phyloP scores from a whole-genome alignment of 1,284 basidiomycete species.

The Cystobasidium pallidum region DNA sequence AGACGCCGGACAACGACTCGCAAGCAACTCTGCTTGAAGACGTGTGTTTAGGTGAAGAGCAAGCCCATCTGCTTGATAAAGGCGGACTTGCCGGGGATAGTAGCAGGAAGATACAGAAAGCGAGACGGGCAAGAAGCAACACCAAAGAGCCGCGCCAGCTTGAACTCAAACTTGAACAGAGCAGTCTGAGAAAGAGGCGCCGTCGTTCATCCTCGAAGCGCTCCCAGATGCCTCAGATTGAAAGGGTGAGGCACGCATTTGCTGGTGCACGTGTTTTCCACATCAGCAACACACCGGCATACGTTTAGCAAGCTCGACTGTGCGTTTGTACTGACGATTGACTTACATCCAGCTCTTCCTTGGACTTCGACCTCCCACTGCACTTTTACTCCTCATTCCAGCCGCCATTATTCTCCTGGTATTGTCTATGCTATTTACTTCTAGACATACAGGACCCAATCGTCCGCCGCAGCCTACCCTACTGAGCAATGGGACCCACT shows the following conservation, averaged over 20 bases:
- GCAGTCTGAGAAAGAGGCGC: slow-evolving; percentile 4
- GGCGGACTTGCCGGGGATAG: neutral
- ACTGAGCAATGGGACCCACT: slow-evolving; percentile 28
- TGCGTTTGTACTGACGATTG: neutral
- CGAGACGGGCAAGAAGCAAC: neutral
- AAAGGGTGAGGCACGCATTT: slow-evolving; percentile 29
- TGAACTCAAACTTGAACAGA: slow-evolving; percentile 13
- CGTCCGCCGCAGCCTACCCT: neutral
- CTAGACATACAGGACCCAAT: neutral
- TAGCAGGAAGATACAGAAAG: neutral
- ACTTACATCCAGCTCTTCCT: slow-evolving; percentile 17
- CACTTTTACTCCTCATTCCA: slow-evolving; percentile 24
- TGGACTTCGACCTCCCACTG: slow-evolving; percentile 16
- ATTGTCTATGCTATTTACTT: neutral
- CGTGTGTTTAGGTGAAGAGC: neutral
- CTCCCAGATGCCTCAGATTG: neutral
- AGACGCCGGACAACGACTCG: neutral
- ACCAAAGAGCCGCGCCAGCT: neutral
- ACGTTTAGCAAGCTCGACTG: too few relatives aligned
- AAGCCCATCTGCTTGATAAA: neutral
- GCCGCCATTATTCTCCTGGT: neutral
- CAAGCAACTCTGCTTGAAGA: neutral
- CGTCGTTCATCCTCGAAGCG: neutral
- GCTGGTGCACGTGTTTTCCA: neutral
- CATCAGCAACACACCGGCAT: too few relatives aligned